Conservation (phyloP, 306 rosid species). For the Acacia acuminata region DNA sequence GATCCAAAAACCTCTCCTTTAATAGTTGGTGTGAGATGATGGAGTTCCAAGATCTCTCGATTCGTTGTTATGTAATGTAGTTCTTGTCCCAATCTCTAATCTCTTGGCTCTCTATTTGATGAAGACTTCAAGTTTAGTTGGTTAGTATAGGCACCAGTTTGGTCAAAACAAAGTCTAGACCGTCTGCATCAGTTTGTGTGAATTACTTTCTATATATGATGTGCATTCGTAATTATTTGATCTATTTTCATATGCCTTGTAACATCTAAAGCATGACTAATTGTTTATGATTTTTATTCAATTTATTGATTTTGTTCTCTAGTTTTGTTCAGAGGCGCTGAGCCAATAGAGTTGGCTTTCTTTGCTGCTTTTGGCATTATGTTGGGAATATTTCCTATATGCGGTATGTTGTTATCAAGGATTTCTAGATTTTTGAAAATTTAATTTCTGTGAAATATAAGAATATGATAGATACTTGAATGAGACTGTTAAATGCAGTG, state of each 20-base stretch:
- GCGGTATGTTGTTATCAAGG: slow-evolving; percentile 40
- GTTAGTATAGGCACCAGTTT: neutral
- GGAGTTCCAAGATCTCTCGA: neutral
- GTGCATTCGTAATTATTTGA: neutral
- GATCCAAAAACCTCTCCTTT: neutral
- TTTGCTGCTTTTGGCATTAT: slow-evolving; percentile 67
- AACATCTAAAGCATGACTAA: neutral
- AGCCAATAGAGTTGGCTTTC: slow-evolving; percentile 73
- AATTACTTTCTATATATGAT: neutral
- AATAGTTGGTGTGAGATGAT: neutral
- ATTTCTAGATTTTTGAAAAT: neutral
- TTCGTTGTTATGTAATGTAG: neutral
- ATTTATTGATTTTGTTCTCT: neutral
- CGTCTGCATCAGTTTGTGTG: neutral
- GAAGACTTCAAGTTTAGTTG: neutral
- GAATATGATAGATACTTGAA: neutral
- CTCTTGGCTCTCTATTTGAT: neutral
- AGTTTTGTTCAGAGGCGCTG: slow-evolving; percentile 71
- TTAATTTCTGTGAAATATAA: neutral
- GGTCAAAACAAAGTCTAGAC: neutral
- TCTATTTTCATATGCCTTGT: neutral
- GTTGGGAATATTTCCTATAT: slow-evolving; percentile 65
- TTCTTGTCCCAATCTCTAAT: neutral
- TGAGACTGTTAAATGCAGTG: neutral
- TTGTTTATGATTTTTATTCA: too few relatives aligned